Evolutionary conservation across 176 grass and related monocot genomes (phyloP).

Genomic region (Pontederia paniculata): DNA sequence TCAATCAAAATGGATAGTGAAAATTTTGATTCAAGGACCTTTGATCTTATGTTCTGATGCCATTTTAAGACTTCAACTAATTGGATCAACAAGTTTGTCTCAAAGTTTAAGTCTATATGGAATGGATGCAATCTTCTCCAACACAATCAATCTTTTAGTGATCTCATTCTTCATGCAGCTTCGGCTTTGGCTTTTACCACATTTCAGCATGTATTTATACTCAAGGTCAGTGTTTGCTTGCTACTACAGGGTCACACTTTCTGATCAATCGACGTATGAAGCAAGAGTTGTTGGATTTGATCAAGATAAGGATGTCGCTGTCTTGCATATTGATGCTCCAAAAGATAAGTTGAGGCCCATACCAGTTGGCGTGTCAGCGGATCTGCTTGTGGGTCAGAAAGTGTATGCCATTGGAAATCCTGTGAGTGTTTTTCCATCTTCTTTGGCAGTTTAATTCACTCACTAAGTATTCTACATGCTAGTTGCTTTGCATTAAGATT

Average conservation of each 20-base stretch:
- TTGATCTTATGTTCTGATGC: no score
- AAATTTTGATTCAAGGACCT: no score
- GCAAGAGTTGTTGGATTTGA: constrained; percentile 88
- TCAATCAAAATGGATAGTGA: no score
- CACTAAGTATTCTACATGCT: neutral
- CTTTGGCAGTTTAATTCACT: neutral
- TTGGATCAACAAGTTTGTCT: no score
- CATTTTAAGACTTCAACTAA: no score
- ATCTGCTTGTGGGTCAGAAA: constrained; percentile 93
- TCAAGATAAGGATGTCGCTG: constrained; percentile 97
- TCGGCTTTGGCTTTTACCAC: no score
- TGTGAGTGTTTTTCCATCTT: constrained; percentile 37
- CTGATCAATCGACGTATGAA: constrained; percentile 84
- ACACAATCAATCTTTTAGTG: no score
- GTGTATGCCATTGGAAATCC: constrained; percentile 98
- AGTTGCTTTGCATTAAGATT: neutral
- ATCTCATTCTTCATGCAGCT: no score
- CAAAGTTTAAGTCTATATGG: no score
- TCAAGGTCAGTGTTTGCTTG: neutral
- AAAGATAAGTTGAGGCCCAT: constrained; percentile 89
- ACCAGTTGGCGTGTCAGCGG: constrained; percentile 75
- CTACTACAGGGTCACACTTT: constrained; percentile 60
- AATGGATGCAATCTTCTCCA: no score
- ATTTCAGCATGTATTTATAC: no score
- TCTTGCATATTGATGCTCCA: constrained; percentile 77